Evolutionary conservation across 169 alveolate genomes (phyloP).

Genomic region (Prorocentrum cordatum): DNA sequence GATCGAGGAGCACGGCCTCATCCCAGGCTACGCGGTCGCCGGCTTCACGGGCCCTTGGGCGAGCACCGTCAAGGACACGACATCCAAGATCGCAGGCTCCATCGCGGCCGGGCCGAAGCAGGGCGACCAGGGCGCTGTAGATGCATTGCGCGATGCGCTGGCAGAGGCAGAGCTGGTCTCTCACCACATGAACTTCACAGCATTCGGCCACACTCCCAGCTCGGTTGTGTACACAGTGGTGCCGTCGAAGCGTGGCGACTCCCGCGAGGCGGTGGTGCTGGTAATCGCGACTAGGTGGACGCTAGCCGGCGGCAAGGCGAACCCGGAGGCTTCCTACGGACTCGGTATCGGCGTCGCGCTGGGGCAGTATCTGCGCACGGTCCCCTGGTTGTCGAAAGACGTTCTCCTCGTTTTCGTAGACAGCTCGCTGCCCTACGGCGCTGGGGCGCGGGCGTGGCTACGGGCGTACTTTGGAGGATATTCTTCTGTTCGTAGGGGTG

Average conservation of each 20-base stretch:
- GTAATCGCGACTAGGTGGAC: neutral
- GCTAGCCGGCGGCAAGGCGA: neutral
- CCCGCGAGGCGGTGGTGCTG: conserved; percentile 15
- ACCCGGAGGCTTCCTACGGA: conserved; percentile 20
- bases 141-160: no score
- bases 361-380: conserved; percentile 41
- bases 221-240: neutral
- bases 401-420: conserved; percentile 51
- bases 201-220: neutral
- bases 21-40: conserved; percentile 24
- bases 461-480: neutral
- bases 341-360: conserved; percentile 25
- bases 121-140: no score
- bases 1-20: conserved; percentile 34
- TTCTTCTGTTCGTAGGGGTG: neutral
- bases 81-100: no score
- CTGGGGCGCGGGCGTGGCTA: conserved; percentile 31
- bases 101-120: no score
- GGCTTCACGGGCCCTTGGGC: no score
- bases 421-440: conserved; percentile 43
- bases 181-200: conserved; percentile 19
- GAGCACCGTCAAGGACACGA: no score
- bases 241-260: conserved; percentile 21
- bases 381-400: conserved; percentile 61
- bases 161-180: conserved; percentile 36